Evolutionary conservation across 2,329 filamentous ascomycete genomes (phyloP), one percentile per base, ranked within the genome.

Genomic region (Penicillium paneum): DNA sequence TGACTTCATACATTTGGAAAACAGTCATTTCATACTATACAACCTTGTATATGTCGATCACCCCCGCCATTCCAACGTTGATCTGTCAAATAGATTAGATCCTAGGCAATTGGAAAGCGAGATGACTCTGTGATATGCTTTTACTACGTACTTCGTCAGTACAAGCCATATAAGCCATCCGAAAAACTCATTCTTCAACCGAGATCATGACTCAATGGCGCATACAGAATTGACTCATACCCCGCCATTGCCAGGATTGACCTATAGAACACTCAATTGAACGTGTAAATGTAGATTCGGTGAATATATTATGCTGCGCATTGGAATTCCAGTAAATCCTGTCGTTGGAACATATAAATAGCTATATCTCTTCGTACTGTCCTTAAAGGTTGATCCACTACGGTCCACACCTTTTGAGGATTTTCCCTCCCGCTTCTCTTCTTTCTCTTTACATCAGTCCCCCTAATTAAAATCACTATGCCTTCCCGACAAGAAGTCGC

Each of bases 401-500:
- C 49, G 63, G 40, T 61, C 61, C 62, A 58, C 62, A 51, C 41
- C 21, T 24, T 34, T 55, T 3, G 43, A 58, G 55, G 45, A 42
- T 63, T 60, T 60, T 55, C 51, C 46, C 36, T 56, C 32, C 56
- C 57, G 52, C 49, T 48, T 53, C 46, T 43, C 24, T 53, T n/a
- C 19, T 50, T 50, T 28, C 52, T 43, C 42, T 53, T 28, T 49
- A 41, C 24, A 35, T 48, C 50, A 43, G 13, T 12, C 38, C 31
- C 39, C 29, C 39, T 26, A 47, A 42, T 26, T 12, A 32, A 42
- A 8, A 10, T 35, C 47, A 57, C 48, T 51, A 71, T 93, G 89
- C 86, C 88, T 66, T 78, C 83, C 60, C 81, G 90, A 74, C 80
- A 84, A 64, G 87, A 93, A 60, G 83, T 94, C 71, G 83, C 86